A percentile compares a stretch with the other conserved stretches of the same genome.
Conservation (phyloP, 2,329 filamentous ascomycete species). For the Aureobasidium sp. region DNA sequence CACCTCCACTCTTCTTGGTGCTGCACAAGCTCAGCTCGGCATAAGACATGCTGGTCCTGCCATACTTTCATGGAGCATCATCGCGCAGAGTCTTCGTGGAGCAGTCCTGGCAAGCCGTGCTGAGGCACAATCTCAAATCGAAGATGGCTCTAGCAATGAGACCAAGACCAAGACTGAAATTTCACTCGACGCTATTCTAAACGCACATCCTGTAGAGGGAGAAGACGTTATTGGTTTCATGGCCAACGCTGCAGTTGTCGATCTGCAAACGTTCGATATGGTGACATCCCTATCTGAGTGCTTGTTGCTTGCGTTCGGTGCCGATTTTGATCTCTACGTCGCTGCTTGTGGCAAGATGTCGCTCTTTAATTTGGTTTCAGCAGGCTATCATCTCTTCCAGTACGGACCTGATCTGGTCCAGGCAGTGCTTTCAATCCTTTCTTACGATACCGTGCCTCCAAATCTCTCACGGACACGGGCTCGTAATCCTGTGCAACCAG, state of each 20-base stretch:
- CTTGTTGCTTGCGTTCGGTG: constrained; percentile 43
- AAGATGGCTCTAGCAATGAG: neutral
- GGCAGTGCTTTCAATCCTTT: constrained; percentile 58
- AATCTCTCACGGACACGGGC: constrained; percentile 6
- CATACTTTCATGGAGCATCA: constrained; percentile 73
- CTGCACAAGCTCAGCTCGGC: constrained; percentile 42
- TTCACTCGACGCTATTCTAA: constrained; percentile 36
- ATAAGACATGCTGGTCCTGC: constrained; percentile 54
- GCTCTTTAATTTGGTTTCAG: constrained; percentile 64
- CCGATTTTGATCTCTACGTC: constrained; percentile 45
- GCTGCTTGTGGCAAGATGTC: constrained; percentile 56
- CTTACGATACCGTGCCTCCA: constrained; percentile 18
- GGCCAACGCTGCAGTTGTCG: constrained; percentile 41
- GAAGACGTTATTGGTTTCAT: constrained; percentile 42
- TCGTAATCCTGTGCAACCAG: constrained; percentile 14
- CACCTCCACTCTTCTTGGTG: constrained; percentile 61
- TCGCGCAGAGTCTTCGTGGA: constrained; percentile 63
- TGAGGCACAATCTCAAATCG: constrained; percentile 33
- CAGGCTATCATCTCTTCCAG: constrained; percentile 58
- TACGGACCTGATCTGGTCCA: constrained; percentile 67
- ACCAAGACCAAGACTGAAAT: constrained; percentile 8
- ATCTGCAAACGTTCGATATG: constrained; percentile 42
- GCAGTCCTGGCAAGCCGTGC: constrained; percentile 50
- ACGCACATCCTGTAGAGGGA: constrained; percentile 32
- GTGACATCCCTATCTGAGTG: constrained; percentile 39